These are phyloP conservation scores for Lantana camara DNA, from an alignment of 257 asterid genomes.

Conservation along the genomic window DNA sequence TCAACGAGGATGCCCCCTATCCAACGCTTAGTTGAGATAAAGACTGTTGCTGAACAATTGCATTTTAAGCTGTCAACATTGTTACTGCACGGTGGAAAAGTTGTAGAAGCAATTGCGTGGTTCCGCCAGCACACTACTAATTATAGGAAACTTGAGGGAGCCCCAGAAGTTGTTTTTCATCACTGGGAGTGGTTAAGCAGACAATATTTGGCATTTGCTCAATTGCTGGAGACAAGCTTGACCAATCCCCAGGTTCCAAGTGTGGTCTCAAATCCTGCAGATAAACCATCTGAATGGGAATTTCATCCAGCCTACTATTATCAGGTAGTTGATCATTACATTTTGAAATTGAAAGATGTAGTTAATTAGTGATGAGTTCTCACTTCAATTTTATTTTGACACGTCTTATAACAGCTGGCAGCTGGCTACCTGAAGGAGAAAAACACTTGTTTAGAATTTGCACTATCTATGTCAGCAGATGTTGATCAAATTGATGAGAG, in stretches of 20 bases:
- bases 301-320: slow-evolving; percentile 81
- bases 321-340: slow-evolving; percentile 54
- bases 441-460: slow-evolving; percentile 65
- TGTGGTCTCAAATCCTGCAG: slow-evolving; percentile 53
- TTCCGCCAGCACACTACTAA: slow-evolving; percentile 73
- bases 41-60: slow-evolving; percentile 82
- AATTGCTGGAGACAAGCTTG: slow-evolving; percentile 86
- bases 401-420: slow-evolving; percentile 70
- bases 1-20: slow-evolving; percentile 93
- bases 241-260: slow-evolving; percentile 48
- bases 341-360: slow-evolving; percentile 14
- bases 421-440: slow-evolving; percentile 86
- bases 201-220: slow-evolving; percentile 86
- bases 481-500: slow-evolving; percentile 55
- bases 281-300: slow-evolving; percentile 86
- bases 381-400: slow-evolving; percentile 12
- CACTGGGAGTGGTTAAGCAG: slow-evolving; percentile 99
- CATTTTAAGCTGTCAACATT: slow-evolving; percentile 86
- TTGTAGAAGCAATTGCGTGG: slow-evolving; percentile 82
- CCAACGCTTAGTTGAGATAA: slow-evolving; percentile 87
- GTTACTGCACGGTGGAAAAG: slow-evolving; percentile 90
- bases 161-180: slow-evolving; percentile 72
- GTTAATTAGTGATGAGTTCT: slow-evolving; percentile 9
- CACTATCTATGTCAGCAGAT: slow-evolving; percentile 75
- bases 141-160: slow-evolving; percentile 75